Conservation (phyloP, 2,329 filamentous ascomycete species). For the Rasamsonia emersonii region DNA sequence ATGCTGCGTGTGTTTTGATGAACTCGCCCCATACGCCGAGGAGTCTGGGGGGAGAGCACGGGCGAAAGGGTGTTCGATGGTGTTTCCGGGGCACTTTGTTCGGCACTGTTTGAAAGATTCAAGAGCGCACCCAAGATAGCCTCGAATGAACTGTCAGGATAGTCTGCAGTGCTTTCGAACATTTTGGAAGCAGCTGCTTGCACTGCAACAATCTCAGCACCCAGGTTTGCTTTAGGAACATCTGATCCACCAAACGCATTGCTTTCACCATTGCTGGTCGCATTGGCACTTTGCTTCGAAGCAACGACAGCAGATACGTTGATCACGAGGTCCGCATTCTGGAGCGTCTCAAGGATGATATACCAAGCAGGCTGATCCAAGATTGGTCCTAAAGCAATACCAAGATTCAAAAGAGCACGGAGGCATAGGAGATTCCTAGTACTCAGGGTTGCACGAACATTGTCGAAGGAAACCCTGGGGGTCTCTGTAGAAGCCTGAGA, state of each 20-base stretch:
- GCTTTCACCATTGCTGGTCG: constrained; percentile 20
- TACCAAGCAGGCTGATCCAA: constrained; percentile 70
- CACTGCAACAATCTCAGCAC: constrained; percentile 74
- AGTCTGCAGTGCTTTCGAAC: constrained; percentile 86
- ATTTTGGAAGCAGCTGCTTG: constrained; percentile 78
- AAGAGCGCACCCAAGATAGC: constrained; percentile 70
- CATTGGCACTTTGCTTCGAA: constrained; percentile 20
- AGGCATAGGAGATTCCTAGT: constrained; percentile 86
- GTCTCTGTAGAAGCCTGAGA: constrained; percentile 20
- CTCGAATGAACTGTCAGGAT: constrained; percentile 72
- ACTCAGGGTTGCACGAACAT: constrained; percentile 53
- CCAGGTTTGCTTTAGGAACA: constrained; percentile 56
- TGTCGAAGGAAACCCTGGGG: constrained; percentile 29
- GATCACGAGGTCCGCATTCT: constrained; percentile 84
- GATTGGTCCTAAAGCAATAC: constrained; percentile 86
- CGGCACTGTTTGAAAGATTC: constrained; percentile 48
- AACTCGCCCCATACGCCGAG: constrained; percentile 19
- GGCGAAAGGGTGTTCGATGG: constrained; percentile 48
- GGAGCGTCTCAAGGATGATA: constrained; percentile 83
- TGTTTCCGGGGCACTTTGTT: constrained; percentile 37
- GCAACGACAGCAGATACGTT: constrained; percentile 29
- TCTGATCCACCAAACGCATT: constrained; percentile 27
- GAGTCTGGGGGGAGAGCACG: constrained; percentile 15
- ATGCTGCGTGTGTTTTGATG: constrained; percentile 32
- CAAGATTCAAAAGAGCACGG: constrained; percentile 83